These are phyloP conservation scores for Leishmania mexicana DNA, from an alignment of 208 protist species.

Conservation along the genomic window DNA sequence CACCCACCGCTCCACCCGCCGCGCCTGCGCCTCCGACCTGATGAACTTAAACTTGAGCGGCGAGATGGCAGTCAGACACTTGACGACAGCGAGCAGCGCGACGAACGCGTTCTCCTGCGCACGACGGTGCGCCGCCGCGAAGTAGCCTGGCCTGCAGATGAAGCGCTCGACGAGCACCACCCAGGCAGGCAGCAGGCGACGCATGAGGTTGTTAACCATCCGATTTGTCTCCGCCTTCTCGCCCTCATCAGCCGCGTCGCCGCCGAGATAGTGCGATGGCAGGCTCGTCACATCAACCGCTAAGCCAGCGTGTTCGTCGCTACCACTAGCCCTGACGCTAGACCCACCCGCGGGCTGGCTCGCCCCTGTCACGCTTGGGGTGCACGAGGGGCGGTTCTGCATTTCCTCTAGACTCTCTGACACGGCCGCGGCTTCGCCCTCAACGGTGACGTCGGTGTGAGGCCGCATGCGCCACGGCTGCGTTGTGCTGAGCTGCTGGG, in stretches of 20 bases:
- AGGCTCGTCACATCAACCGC: conserved; percentile 18
- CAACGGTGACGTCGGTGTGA: background rate
- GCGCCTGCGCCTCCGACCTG: conserved; percentile 43
- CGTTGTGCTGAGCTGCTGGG: conserved; percentile 12
- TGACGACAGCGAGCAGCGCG: conserved; percentile 66
- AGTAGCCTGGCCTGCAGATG: conserved; percentile 52
- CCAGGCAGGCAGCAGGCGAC: conserved; percentile 61
- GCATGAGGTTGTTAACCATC: conserved; percentile 43
- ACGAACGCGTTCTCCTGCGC: conserved; percentile 88
- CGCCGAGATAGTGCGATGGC: conserved; percentile 4
- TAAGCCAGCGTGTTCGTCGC: background rate
- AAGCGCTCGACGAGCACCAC: conserved; percentile 59
- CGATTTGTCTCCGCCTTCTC: conserved; percentile 15
- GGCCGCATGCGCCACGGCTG: background rate
- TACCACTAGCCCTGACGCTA: background rate
- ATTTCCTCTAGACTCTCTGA: background rate
- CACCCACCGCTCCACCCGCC: conserved; percentile 64
- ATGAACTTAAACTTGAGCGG: conserved; percentile 69
- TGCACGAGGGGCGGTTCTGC: background rate
- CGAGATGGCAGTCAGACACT: conserved; percentile 54
- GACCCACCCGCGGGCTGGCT: background rate
- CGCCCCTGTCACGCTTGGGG: background rate
- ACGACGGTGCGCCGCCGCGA: conserved; percentile 49
- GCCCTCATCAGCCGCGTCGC: conserved; percentile 17
- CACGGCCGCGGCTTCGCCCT: background rate